Base-by-base conservation (phyloP, 2,329 filamentous ascomycete genomes). In the Plenodomus tracheiphilus region DNA sequence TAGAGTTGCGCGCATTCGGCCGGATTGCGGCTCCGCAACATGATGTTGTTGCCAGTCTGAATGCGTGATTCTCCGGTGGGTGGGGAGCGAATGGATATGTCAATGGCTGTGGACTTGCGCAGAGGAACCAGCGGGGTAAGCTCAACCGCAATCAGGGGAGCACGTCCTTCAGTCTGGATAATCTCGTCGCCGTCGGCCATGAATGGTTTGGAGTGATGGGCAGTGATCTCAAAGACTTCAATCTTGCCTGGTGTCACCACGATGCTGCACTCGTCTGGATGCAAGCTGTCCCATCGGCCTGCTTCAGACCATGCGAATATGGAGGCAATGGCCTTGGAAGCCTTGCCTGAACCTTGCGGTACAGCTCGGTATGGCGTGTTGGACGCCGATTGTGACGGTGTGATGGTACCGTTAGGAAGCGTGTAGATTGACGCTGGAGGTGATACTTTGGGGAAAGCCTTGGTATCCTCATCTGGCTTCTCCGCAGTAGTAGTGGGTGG, bases 51-150 rank as follows among this genome's bases (percentile, higher is more conserved):
- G 39, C 75, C 73, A 11, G 86, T 81, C 50, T 79, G 82, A 47
- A 96, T 81, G 61, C 84, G 83, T 4, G 88, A 91, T 54, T 88
- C 84, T 28, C 80, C 69, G 6, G 88, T 88, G 20, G 92, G 88
- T 1, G 90, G 90, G 6, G 93, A 97, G 41, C 91, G 88, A 56
- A 99, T 90, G 58, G 95, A 94, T 45, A 99, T 89, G 69, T 99
- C 94, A 25, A 99, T 83, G 3, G 89, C 89, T 18, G 91, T 99
- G 62, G 92, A 94, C 64, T 93, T 88, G 54, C 93, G 85, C 53
- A 97, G 85, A 59, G 92, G 88, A 7, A 97, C 93, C 32, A 96
- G 79, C 0, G 94, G 94, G 0, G 93, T 97, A 36, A 99, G 83
- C 65, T 96, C 91, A 28, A 97, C 82, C 5, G 87, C 88, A 51